phyloP scores from a whole-genome alignment of 2,329 filamentous ascomycete genomes.

The Pyricularia sp. region DNA sequence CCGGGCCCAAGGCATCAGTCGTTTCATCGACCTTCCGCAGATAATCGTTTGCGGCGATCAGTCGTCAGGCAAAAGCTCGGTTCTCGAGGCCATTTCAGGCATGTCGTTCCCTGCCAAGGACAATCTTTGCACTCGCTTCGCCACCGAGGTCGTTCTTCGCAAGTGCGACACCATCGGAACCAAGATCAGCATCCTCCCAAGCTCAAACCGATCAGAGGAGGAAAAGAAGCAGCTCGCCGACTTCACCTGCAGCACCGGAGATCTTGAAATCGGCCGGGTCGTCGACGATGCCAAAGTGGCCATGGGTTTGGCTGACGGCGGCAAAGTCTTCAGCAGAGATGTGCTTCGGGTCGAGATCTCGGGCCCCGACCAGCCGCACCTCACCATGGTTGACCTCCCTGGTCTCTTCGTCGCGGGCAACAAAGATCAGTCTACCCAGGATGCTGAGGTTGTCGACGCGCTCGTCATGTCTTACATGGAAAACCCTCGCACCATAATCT shows the following conservation, averaged over 20 bases:
- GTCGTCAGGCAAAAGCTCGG: conserved; percentile 54
- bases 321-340: conserved; percentile 33
- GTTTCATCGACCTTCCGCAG: conserved; percentile 30
- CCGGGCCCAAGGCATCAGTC: conserved; percentile 24
- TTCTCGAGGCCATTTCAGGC: conserved; percentile 54
- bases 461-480: conserved; percentile 48
- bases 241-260: conserved; percentile 17
- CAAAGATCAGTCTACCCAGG: conserved; percentile 31
- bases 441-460: conserved; percentile 32
- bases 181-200: conserved; percentile 26
- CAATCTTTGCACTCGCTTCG: conserved; percentile 52
- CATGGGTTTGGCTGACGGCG: conserved; percentile 37
- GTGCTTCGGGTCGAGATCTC: conserved; percentile 37
- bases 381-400: conserved; percentile 51
- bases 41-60: conserved; percentile 53
- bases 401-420: conserved; percentile 41
- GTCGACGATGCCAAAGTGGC: conserved; percentile 27
- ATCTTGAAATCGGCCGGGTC: conserved; percentile 19
- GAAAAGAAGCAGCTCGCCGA: conserved; percentile 15
- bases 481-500: conserved; percentile 45
- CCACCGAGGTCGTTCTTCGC: conserved; percentile 51
- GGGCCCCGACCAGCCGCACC: conserved; percentile 36
- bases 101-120: conserved; percentile 50
- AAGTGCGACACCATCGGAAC: conserved; percentile 24
- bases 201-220: conserved; percentile 15